Evolutionary conservation across 2,329 filamentous ascomycete genomes (phyloP).

Genomic region (Fusarium secorum): DNA sequence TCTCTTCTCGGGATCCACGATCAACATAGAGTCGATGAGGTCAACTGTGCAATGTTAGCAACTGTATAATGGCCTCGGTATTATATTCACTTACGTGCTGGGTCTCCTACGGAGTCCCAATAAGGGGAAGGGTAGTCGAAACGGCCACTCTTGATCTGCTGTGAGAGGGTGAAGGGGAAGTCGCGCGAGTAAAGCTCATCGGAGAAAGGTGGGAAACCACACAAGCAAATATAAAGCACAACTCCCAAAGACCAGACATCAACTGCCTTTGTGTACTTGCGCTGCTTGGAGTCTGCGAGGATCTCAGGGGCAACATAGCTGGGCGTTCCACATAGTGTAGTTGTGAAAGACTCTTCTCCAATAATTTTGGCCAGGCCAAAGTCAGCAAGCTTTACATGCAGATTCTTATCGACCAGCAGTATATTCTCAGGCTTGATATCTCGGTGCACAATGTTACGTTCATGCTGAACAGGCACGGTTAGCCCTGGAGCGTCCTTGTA

Average conservation of each 20-base stretch:
- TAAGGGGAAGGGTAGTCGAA: slow-evolving; percentile 98
- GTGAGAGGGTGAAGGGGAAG: slow-evolving; percentile 86
- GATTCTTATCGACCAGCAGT: slow-evolving; percentile 81
- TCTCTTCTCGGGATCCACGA: slow-evolving; percentile 82
- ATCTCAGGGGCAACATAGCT: slow-evolving; percentile 98
- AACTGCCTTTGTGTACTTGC: slow-evolving; percentile 93
- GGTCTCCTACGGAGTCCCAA: slow-evolving; percentile 71
- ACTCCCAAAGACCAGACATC: slow-evolving; percentile 98
- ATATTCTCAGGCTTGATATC: slow-evolving; percentile 99
- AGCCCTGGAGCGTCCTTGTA: background rate
- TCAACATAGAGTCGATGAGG: slow-evolving; percentile 93
- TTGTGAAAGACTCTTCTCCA: slow-evolving; percentile 97
- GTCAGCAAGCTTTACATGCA: slow-evolving; percentile 91
- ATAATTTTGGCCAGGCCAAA: slow-evolving; percentile 99
- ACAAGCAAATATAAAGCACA: slow-evolving; percentile 95
- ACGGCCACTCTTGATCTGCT: slow-evolving; percentile 87
- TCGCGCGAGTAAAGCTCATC: slow-evolving; percentile 85
- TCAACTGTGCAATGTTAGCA: slow-evolving; percentile 63
- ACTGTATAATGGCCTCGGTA: background rate
- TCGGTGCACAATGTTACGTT: slow-evolving; percentile 94
- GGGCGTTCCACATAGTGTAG: slow-evolving; percentile 94
- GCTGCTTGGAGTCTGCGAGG: slow-evolving; percentile 78
- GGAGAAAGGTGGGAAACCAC: slow-evolving; percentile 95
- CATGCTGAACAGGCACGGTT: slow-evolving; percentile 68
- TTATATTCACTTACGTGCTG: slow-evolving; percentile 64